Evolutionary conservation across 176 grass and related monocot species (phyloP).

Genomic region (Tuctoria greenei): DNA sequence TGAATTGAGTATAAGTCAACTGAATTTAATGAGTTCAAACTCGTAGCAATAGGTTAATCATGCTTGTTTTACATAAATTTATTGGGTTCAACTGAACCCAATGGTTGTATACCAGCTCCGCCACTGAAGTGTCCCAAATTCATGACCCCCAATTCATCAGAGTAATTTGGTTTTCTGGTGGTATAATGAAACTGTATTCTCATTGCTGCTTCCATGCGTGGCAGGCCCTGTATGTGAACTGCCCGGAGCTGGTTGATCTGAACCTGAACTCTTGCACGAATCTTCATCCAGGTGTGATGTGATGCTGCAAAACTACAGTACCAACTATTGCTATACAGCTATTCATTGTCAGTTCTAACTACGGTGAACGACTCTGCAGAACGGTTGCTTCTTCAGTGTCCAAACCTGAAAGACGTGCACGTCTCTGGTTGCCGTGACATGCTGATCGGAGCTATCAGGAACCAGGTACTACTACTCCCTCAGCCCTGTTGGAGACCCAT

Average conservation of each 20-base stretch:
- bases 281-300: constrained; percentile 77
- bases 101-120: no score
- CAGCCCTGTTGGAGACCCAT: neutral
- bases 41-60: no score
- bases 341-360: no score
- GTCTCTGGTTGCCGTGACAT: constrained; percentile 79
- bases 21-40: no score
- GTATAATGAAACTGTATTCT: constrained; percentile 1
- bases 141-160: neutral
- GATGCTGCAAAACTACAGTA: no score
- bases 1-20: no score
- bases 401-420: constrained; percentile 72
- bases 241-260: constrained; percentile 87
- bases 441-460: constrained; percentile 85
- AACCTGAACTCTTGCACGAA: constrained; percentile 87
- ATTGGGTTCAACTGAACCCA: no score
- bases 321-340: no score
- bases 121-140: constrained; percentile 34
- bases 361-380: no score
- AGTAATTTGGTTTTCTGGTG: neutral
- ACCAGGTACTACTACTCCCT: constrained; percentile 59
- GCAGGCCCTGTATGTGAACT: constrained; percentile 78
- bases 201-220: neutral
- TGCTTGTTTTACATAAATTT: no score
- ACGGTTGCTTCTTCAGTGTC: constrained; percentile 83